Base-by-base conservation (phyloP, 805 yeast genomes). In the Lachancea meyersii region DNA sequence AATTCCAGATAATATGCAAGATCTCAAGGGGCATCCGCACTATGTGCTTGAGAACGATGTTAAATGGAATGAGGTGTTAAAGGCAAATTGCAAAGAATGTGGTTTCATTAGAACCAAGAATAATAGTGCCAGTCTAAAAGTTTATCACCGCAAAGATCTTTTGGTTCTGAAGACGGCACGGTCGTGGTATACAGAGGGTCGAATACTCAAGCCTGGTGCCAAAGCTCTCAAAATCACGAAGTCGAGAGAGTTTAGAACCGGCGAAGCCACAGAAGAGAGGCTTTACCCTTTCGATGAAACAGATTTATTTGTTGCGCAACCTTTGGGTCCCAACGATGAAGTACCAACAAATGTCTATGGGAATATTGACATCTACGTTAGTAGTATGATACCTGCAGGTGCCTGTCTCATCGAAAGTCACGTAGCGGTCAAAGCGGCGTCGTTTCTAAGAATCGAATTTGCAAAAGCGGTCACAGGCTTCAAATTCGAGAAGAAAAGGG, bases 381-480 rank as follows among this genome's bases (percentile, higher is more conserved):
- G 80, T 0, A 68, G 77, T 33, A 91, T 91, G 97, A 65, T 91
- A 1, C 98, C 98, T 0, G 71, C 65, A 14, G 89, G 91, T 18
- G 94, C 86, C 7, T 73, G 68, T 9, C 74, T 86, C 41, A 64
- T 88, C 5, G 66, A 72, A 5, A 63, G 75, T 51, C 71, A 75
- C 30, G 61, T 72, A 44, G 77, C 84, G 0, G 77, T 75, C 30
- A 70, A 70, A 37, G 96, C 97, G 0, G 95, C 95, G 0, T 74
- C 73, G 45, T 56, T 79, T 1, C 53, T 89, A 9, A 77, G 75
- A 0, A 71, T 91, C 5, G 95, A 86, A 50, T 87, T 72, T 65
- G 97, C 95, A 0, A 80, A 78, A 37, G 97, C 97, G 0, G 89
- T 88, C 2, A 80, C 82, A 2, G 86, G 89, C 0, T 91, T 93